Evolutionary conservation across 768 basidiomycete species (phyloP).

Genomic region (Boletus fagicola): DNA sequence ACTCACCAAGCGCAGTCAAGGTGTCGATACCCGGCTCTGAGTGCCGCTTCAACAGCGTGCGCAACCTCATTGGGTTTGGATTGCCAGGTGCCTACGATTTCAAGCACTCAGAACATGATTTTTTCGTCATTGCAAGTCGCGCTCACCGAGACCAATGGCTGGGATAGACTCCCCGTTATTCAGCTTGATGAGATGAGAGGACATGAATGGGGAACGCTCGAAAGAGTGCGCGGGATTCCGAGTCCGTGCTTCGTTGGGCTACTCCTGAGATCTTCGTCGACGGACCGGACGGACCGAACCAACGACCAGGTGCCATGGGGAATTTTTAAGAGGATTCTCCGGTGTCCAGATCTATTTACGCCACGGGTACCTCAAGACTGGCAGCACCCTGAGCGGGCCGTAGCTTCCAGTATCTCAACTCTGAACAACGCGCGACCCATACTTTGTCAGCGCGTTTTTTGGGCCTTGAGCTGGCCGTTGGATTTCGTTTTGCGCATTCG

Average conservation of each 20-base stretch:
- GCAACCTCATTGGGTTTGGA: constrained; percentile 69
- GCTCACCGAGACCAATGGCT: constrained; percentile 55
- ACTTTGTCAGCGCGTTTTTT: neutral
- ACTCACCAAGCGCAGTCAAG: constrained; percentile 65
- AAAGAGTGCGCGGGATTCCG: constrained; percentile 4
- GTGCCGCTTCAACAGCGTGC: constrained; percentile 67
- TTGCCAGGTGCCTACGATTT: constrained; percentile 71
- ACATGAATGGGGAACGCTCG: constrained; percentile 24
- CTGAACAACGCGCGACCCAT: neutral
- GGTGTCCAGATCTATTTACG: neutral
- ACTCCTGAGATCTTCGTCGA: neutral
- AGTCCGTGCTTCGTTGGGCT: neutral
- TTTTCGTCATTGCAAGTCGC: constrained; percentile 23
- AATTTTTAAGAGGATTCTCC: neutral
- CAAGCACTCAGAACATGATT: neutral
- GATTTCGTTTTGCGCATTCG: neutral
- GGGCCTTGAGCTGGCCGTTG: too few relatives aligned
- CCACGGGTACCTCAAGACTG: neutral
- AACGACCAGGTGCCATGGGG: constrained; percentile 1
- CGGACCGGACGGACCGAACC: constrained; percentile 24
- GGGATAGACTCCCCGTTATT: constrained; percentile 60
- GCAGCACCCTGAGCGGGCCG: neutral
- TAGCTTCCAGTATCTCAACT: neutral
- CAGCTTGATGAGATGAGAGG: constrained; percentile 51
- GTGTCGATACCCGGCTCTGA: constrained; percentile 77